Conservation (phyloP, 2,329 filamentous ascomycete species). For the Colletotrichum sp. region DNA sequence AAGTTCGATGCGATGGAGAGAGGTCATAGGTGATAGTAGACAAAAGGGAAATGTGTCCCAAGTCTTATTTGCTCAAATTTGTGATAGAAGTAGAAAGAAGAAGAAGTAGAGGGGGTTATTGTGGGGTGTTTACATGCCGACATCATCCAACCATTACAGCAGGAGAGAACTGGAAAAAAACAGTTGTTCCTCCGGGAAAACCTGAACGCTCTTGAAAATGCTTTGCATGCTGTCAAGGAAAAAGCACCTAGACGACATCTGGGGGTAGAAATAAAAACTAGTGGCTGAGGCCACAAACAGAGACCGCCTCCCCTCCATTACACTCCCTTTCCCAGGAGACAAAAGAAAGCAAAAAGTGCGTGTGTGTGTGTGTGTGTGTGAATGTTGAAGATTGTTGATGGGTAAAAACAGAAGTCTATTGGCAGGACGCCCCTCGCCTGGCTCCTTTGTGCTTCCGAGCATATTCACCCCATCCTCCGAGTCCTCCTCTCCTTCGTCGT, state of each 20-base stretch:
- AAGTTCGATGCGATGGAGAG: background rate
- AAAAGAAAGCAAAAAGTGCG: background rate
- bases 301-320: background rate
- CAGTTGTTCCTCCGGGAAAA: background rate
- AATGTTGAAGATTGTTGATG: background rate
- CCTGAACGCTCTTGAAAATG: constrained; percentile 6
- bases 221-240: background rate
- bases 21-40: background rate
- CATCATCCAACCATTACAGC: background rate
- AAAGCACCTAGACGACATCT: background rate
- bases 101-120: background rate
- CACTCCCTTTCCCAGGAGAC: background rate
- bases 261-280: background rate
- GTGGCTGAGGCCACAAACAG: background rate
- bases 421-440: background rate
- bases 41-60: background rate
- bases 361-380: background rate
- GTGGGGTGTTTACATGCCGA: background rate
- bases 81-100: background rate
- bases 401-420: background rate
- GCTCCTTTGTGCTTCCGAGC: background rate
- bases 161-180: background rate
- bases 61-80: background rate
- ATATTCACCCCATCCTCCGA: background rate
- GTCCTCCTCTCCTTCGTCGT: background rate